Base-by-base conservation (phyloP, 768 basidiomycete species). In the Phlegmacium glaucopus region DNA sequence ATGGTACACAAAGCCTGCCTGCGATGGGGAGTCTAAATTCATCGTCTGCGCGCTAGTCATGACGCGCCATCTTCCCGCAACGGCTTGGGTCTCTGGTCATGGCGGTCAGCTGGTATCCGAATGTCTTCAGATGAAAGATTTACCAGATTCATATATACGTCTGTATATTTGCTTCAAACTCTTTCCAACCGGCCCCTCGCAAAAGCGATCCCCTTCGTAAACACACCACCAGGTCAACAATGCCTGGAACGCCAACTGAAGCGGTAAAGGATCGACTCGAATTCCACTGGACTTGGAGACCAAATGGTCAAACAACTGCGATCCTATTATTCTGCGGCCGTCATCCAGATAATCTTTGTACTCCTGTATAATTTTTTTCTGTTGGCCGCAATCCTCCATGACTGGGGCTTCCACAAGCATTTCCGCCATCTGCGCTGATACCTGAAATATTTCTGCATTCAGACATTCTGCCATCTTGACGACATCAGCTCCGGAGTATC, bases 401-500 rank as follows among this genome's bases (percentile, higher is more conserved):
- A 30, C 30, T 9, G 12, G 8, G 39, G 26, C 29, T 42, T 27
- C 22, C 22, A 38, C 61, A 59, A 73, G 72, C 1, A 66, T 42
- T 41, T 78, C 77, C 2, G 77, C 70, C 47, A 80, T 68, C 47
- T 62, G 66, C 0, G 75, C 72, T 1, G 77, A 72, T 12, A 68
- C 68, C 52, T 82, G 76, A 18, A 69, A 69, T 30, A 79, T 74
- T 48, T 74, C 72, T 10, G 73, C 61, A 50, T 80, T 80, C 15
- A 82, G 59, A 22, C 66, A 61, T 39, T 70, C 68, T 12, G 80
- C 58, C 52, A 72, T 66, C 3, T 48, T 56, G 30, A 71, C 61
- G 11, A 80, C 67, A 27, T 80, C 76, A 12, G 63, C 61, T 2
- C 66, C 69, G 3, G 78, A 73, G 5, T 42, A 70, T 62, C 1